phyloP scores from a whole-genome alignment of 116 monocot genomes.

The Iris pallida region DNA sequence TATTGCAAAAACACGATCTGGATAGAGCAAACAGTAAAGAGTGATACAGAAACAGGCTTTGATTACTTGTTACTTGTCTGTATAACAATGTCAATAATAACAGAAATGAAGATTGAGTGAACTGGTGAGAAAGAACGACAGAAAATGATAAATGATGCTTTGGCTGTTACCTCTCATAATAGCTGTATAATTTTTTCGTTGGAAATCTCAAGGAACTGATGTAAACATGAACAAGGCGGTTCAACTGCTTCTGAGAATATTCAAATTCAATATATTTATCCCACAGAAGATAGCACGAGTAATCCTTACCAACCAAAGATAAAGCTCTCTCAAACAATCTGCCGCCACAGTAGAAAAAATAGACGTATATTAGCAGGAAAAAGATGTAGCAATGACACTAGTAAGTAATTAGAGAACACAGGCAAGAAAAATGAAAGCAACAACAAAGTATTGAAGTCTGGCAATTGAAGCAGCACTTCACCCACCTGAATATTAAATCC shows the following conservation, averaged over 20 bases:
- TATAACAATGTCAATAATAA: too few species aligned
- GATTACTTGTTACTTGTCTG: too few species aligned
- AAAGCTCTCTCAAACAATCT: slow-evolving; percentile 80
- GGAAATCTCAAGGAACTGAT: slow-evolving; percentile 74
- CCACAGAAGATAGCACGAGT: slow-evolving; percentile 67
- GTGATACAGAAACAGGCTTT: too few species aligned
- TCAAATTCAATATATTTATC: slow-evolving; percentile 92
- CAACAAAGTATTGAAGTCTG: too few species aligned
- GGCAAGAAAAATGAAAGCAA: neutral
- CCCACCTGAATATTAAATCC: too few species aligned
- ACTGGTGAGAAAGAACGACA: slow-evolving; percentile 4
- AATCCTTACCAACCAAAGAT: slow-evolving; percentile 75
- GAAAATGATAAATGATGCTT: neutral
- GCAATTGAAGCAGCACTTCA: too few species aligned
- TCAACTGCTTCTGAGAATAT: slow-evolving; percentile 69
- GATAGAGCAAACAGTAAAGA: too few species aligned
- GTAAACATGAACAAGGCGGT: slow-evolving; percentile 57
- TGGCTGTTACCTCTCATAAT: slow-evolving; percentile 62
- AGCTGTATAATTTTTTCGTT: slow-evolving; percentile 58
- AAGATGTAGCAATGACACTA: too few species aligned
- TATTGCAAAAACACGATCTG: neutral
- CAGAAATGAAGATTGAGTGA: too few species aligned
- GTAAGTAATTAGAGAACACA: neutral
- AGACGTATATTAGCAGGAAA: neutral
- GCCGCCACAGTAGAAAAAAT: slow-evolving; percentile 13